Evolutionary conservation across 225 moss, liverwort and hornwort genomes (phyloP), one percentile per base, ranked within the genome.

Genomic region (Thuidium tamariscinum): DNA sequence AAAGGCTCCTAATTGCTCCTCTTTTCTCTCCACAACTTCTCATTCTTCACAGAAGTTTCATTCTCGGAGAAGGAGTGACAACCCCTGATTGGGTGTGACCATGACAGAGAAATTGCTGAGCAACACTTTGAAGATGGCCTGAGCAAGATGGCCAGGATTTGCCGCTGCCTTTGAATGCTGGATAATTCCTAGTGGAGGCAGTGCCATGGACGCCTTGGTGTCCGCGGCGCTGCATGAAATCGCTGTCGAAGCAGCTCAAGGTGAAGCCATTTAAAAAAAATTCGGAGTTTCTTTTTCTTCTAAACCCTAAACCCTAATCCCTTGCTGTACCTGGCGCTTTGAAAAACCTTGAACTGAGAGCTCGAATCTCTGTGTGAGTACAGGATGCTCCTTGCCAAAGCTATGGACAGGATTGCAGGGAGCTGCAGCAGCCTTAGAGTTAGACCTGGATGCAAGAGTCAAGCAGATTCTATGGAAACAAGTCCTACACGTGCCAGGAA

Each of bases 391-490:
- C 32, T 80, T 99, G 90, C 92, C 92, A 70, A 97, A 95, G 92
- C 92, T 99, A 60, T 96, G 96, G 96, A 82, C 83, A 85, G 88
- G 92, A 62, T 76, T 99, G 83, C 96, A 97, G 88, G 90, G 80
- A 79, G 89, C 95, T 61, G 93, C 90, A 67, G 87, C 88, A 59
- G 76, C 90, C 48, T 51, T 90, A 65, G 94, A 92, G 79, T 83
- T 93, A 52, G 90, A 93, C 67, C 81, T 95, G 79, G 94, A 92
- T 83, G 83, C 86, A 71, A 89, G 91, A 84, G 90, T 89, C 52
- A 97, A 91, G 92, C 95, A 95, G 84, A 87, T 92, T 54, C 86
- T 99, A n/a, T 99, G 99, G 99, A 95, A 93, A 85, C 89, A 91
- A 86, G 83, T 99, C 32, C 92, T 97, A 85, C 87, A 90, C 54